phyloP scores from a whole-genome alignment of 257 asterid genomes.

The Solanum medicagineum region DNA sequence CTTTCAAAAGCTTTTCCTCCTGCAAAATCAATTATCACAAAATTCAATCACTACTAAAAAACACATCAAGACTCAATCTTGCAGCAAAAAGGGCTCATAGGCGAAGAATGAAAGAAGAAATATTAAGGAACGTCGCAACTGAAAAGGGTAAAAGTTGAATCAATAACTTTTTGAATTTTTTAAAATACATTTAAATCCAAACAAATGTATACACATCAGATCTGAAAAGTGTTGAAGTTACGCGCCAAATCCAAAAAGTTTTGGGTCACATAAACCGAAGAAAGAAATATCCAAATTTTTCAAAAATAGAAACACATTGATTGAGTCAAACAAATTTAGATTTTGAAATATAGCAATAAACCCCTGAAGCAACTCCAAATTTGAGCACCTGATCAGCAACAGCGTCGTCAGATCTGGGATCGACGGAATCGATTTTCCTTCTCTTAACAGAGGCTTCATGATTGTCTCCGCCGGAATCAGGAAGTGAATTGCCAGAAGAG shows the following conservation, averaged over 20 bases:
- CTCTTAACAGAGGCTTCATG: slow-evolving; percentile 26
- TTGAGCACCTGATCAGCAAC: slow-evolving; percentile 36
- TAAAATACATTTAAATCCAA: not conserved
- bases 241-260: slow-evolving; percentile 37
- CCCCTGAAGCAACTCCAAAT: not conserved
- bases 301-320: slow-evolving; percentile 27
- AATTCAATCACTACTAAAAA: not conserved
- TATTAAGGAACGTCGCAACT: not conserved
- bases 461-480: slow-evolving; percentile 40
- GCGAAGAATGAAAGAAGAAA: not conserved
- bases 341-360: not conserved
- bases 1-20: slow-evolving; percentile 57
- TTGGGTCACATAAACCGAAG: not conserved
- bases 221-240: slow-evolving; percentile 26
- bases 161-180: not conserved
- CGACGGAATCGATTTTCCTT: slow-evolving; percentile 30
- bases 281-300: not conserved
- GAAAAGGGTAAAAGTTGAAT: not conserved
- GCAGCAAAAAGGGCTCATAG: not conserved
- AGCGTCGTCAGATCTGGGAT: slow-evolving; percentile 59
- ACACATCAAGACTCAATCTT: not conserved
- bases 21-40: slow-evolving; percentile 18
- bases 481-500: slow-evolving; percentile 23
- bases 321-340: not conserved
- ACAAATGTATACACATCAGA: slow-evolving; percentile 32